Conservation (phyloP, 805 yeast species). For the Kurtzmaniella cleridarum region DNA sequence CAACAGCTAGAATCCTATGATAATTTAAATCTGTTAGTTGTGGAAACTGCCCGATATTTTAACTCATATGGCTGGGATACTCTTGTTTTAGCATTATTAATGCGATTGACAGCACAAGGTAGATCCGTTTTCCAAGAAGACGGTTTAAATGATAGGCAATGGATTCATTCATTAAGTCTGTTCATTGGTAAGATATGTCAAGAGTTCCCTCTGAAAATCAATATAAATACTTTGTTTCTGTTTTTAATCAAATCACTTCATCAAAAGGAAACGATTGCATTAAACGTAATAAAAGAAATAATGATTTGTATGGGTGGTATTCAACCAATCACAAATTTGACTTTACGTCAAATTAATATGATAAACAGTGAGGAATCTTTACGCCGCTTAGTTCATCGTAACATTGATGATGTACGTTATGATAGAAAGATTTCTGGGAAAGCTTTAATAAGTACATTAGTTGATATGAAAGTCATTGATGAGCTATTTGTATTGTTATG, state of each 20-base stretch:
- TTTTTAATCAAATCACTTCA: conserved; percentile 62
- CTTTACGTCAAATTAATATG: conserved; percentile 57
- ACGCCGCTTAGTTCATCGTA: conserved; percentile 46
- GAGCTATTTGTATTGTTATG: conserved; percentile 67
- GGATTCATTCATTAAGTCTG: conserved; percentile 79
- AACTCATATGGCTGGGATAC: conserved; percentile 82
- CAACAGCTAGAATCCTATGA: conserved; percentile 89
- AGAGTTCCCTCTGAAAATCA: conserved; percentile 47
- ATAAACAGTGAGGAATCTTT: conserved; percentile 62
- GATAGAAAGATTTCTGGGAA: conserved; percentile 42
- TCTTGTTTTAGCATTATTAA: conserved; percentile 64
- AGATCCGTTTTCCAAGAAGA: conserved; percentile 65
- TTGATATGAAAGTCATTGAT: conserved; percentile 39
- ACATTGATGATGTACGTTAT: conserved; percentile 57
- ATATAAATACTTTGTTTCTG: conserved; percentile 54
- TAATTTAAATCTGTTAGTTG: conserved; percentile 73
- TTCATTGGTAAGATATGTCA: conserved; percentile 73
- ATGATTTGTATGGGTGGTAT: conserved; percentile 76
- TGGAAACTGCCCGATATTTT: conserved; percentile 71
- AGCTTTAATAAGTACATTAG: conserved; percentile 43
- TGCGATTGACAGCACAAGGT: conserved; percentile 60
- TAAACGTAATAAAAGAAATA: conserved; percentile 63
- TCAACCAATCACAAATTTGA: conserved; percentile 60
- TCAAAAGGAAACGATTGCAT: conserved; percentile 50
- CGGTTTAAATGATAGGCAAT: conserved; percentile 74